Evolutionary conservation across 495 filamentous ascomycete genomes (phyloP).

Genomic region (Xylaria scruposa): DNA sequence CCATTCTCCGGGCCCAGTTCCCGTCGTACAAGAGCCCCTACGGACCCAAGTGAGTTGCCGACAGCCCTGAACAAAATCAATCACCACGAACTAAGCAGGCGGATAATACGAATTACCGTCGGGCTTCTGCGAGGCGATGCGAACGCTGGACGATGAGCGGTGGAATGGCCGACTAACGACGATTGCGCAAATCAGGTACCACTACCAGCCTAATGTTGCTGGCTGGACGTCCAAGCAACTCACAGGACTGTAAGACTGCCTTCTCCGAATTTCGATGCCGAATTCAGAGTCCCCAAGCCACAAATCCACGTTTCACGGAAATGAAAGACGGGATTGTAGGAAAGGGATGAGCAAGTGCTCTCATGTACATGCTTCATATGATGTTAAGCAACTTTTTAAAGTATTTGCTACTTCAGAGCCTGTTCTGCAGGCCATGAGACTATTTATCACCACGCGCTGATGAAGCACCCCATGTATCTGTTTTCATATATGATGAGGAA

Average conservation of each 20-base stretch:
- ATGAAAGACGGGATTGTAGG: neutral
- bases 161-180: slow-evolving; percentile 38
- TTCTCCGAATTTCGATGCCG: neutral
- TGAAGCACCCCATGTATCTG: slow-evolving; percentile 39
- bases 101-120: neutral
- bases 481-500: neutral
- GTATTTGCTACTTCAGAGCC: slow-evolving; percentile 99
- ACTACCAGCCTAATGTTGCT: slow-evolving; percentile 51
- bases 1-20: slow-evolving; percentile 37
- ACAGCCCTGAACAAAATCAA: neutral
- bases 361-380: slow-evolving; percentile 57
- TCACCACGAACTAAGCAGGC: neutral
- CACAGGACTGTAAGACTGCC: slow-evolving; percentile 46
- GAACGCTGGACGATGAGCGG: neutral
- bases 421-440: slow-evolving; percentile 87
- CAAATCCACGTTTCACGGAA: neutral
- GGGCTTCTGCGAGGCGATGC: neutral
- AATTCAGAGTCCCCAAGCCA: neutral
- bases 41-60: slow-evolving; percentile 59
- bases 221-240: slow-evolving; percentile 47
- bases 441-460: slow-evolving; percentile 93
- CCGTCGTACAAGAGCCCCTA: slow-evolving; percentile 56
- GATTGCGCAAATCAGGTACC: slow-evolving; percentile 46
- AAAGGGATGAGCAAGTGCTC: neutral
- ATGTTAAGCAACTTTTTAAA: slow-evolving; percentile 82